Evolutionary conservation across 2,329 filamentous ascomycete genomes (phyloP).

Genomic region (Trichoderma guizhouense): DNA sequence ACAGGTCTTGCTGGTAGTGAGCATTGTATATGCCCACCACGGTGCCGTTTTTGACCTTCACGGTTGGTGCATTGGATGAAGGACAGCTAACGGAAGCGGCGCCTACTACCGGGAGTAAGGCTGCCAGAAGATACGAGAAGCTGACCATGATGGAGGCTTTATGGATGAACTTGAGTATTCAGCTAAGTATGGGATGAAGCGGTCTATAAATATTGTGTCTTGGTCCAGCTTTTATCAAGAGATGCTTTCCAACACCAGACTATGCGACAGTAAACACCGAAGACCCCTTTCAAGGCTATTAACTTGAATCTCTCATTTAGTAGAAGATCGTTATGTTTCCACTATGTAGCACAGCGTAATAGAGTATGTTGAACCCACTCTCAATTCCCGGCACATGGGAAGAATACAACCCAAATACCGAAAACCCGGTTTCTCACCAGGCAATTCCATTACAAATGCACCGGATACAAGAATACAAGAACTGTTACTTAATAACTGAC

Average conservation of each 20-base stretch:
- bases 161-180: background rate
- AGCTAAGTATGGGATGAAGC: background rate
- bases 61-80: background rate
- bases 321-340: background rate
- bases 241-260: background rate
- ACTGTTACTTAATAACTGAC: background rate
- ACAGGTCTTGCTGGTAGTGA: background rate
- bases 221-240: background rate
- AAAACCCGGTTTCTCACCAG: background rate
- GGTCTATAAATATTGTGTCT: background rate
- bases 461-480: background rate
- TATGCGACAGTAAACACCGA: background rate
- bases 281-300: background rate
- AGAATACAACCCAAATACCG: background rate
- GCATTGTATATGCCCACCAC: background rate
- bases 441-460: background rate
- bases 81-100: background rate
- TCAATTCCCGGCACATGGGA: background rate
- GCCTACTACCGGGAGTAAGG: background rate
- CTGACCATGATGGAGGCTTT: background rate
- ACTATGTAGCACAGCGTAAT: background rate
- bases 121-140: background rate
- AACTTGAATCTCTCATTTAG: background rate
- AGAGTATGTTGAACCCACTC: accelerated
- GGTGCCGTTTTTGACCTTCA: background rate